These are phyloP conservation scores for Fusarium xylarioides DNA, from an alignment of 2,329 filamentous ascomycete species.

Conservation along the genomic window DNA sequence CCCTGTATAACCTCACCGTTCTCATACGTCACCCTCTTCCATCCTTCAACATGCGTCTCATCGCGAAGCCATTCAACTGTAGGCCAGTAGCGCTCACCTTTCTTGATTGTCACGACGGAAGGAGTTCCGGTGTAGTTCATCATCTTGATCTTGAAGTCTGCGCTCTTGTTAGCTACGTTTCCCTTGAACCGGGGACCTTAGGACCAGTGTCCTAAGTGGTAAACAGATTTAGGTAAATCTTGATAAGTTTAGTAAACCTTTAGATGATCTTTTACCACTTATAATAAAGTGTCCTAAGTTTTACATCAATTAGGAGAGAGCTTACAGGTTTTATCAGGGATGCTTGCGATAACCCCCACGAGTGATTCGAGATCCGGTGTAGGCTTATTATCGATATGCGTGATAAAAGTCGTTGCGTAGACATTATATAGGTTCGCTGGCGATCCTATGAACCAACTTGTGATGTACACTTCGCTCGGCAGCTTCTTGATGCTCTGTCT, in stretches of 20 bases:
- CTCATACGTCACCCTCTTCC: constrained; percentile 71
- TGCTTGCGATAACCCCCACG: constrained; percentile 81
- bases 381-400: constrained; percentile 87
- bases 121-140: constrained; percentile 98
- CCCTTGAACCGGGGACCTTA: too few relatives aligned
- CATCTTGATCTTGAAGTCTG: constrained; percentile 95
- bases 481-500: constrained; percentile 96
- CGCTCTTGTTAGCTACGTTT: background rate
- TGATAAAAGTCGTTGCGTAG: constrained; percentile 96
- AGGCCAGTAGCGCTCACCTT: constrained; percentile 95
- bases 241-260: too few relatives aligned
- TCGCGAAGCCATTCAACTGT: constrained; percentile 76
- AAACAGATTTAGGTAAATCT: too few relatives aligned
- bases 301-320: background rate
- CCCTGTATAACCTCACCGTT: constrained; percentile 61
- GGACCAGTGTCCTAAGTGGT: too few relatives aligned
- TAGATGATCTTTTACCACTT: too few relatives aligned
- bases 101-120: constrained; percentile 99
- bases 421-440: constrained; percentile 89
- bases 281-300: background rate
- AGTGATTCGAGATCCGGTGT: constrained; percentile 86
- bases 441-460: constrained; percentile 81
- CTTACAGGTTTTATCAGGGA: constrained; percentile 91
- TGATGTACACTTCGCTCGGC: constrained; percentile 97
- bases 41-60: constrained; percentile 64